Conservation (phyloP, 805 yeast genomes). For the Hagleromyces aurorensis region DNA sequence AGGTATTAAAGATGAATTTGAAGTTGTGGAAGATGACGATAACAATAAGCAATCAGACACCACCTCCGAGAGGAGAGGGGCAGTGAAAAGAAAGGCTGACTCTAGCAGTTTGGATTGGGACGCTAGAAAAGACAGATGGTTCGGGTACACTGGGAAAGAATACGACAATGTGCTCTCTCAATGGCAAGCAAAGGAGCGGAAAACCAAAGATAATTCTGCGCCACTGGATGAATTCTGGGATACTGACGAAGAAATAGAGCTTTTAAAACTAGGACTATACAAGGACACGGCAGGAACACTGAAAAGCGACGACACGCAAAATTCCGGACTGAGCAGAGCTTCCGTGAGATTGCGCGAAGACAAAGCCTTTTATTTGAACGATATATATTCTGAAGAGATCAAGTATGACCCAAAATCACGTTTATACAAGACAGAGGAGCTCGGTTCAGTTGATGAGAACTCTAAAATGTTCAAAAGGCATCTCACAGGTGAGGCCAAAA, state of each 20-base stretch:
- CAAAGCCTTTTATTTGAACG: slow-evolving; percentile 59
- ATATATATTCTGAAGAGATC: slow-evolving; percentile 38
- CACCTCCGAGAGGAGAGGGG: slow-evolving; percentile 40
- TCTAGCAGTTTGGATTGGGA: slow-evolving; percentile 41
- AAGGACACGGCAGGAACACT: slow-evolving; percentile 17
- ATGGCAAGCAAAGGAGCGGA: slow-evolving; percentile 36
- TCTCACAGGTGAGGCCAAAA: slow-evolving; percentile 49
- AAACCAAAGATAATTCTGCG: slow-evolving; percentile 9
- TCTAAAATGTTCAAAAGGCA: slow-evolving; percentile 45
- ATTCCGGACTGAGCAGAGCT: slow-evolving; percentile 12
- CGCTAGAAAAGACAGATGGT: slow-evolving; percentile 73
- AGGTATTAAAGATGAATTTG: slow-evolving; percentile 47
- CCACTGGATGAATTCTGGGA: slow-evolving; percentile 23
- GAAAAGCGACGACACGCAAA: slow-evolving; percentile 15
- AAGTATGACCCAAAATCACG: slow-evolving; percentile 51
- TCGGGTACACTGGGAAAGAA: slow-evolving; percentile 60
- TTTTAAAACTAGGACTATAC: slow-evolving; percentile 34
- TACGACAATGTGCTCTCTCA: slow-evolving; percentile 44
- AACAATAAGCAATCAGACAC: slow-evolving; percentile 26
- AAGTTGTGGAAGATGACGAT: slow-evolving; percentile 10
- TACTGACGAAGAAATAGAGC: slow-evolving; percentile 38
- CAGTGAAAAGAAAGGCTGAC: slow-evolving; percentile 39
- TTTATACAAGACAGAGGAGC: slow-evolving; percentile 26
- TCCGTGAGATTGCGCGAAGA: slow-evolving; percentile 62
- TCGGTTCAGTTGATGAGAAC: slow-evolving; percentile 33